A percentile compares a stretch with the other conserved stretches of the same genome.
These are phyloP conservation scores for Mycena citricolor DNA, from an alignment of 1,284 basidiomycete genomes.

Conservation along the genomic window DNA sequence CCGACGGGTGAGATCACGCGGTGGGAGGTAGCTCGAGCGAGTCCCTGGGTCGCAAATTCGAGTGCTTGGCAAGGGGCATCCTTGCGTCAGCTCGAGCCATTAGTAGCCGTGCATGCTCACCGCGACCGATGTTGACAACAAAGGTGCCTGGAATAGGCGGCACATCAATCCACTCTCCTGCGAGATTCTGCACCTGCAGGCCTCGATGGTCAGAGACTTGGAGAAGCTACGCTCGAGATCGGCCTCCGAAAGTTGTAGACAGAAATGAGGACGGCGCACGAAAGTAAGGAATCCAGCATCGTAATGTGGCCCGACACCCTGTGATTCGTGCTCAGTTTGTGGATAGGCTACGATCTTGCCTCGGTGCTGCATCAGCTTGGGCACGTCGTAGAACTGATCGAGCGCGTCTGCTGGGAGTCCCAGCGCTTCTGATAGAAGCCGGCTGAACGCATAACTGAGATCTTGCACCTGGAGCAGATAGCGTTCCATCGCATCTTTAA, in stretches of 20 bases:
- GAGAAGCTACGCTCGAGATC: slow-evolving; percentile 53
- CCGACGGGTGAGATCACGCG: slow-evolving; percentile 66
- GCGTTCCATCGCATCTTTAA: slow-evolving; percentile 46
- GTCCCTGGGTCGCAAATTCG: slow-evolving; percentile 63
- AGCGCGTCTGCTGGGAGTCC: slow-evolving; percentile 55
- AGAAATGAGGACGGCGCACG: slow-evolving; percentile 32
- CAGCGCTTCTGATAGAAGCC: slow-evolving; percentile 59
- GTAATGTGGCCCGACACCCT: slow-evolving; percentile 73
- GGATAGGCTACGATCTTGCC: slow-evolving; percentile 71
- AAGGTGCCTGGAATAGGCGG: slow-evolving; percentile 72
- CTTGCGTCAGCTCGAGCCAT: neutral
- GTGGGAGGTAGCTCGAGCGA: slow-evolving; percentile 69
- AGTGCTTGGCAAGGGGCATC: slow-evolving; percentile 40
- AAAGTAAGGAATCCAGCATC: slow-evolving; percentile 72
- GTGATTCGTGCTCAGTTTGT: slow-evolving; percentile 43
- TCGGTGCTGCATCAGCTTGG: slow-evolving; percentile 59
- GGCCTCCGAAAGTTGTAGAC: neutral
- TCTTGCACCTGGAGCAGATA: slow-evolving; percentile 56
- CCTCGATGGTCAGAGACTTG: slow-evolving; percentile 66
- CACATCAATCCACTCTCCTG: slow-evolving; percentile 74
- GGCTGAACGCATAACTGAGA: slow-evolving; percentile 55
- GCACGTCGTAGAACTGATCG: slow-evolving; percentile 51
- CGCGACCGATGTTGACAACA: slow-evolving; percentile 72
- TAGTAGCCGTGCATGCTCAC: slow-evolving; percentile 30
- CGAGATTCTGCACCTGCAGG: slow-evolving; percentile 66